These are phyloP conservation scores for Emmonsiellopsis sp. DNA, from an alignment of 2,329 filamentous ascomycete species.

Conservation along the genomic window DNA sequence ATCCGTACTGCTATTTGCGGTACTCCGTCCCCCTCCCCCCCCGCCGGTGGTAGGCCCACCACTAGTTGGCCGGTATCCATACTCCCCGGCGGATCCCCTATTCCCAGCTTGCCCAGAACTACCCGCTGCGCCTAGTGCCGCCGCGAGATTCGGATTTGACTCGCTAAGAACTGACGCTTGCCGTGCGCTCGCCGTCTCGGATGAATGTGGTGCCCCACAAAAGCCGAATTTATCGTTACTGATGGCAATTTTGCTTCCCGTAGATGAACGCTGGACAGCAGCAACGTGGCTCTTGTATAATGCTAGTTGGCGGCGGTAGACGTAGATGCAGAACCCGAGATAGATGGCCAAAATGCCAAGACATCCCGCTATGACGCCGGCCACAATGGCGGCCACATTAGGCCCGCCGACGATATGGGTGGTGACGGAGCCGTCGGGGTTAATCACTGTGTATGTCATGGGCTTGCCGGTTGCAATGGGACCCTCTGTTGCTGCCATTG, in stretches of 20 bases:
- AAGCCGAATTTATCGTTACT: conserved; percentile 7
- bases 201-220: conserved; percentile 10
- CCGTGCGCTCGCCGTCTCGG: conserved; percentile 17
- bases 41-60: conserved; percentile 10
- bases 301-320: conserved; percentile 61
- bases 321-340: conserved; percentile 67
- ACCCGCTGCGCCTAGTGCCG: conserved; percentile 1
- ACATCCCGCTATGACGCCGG: conserved; percentile 56
- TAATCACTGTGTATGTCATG: conserved; percentile 57
- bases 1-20: conserved; percentile 43
- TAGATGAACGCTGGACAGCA: conserved; percentile 50
- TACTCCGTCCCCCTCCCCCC: conserved; percentile 27
- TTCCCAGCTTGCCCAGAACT: conserved; percentile 5
- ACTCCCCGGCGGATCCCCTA: conserved; percentile 8
- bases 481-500: conserved; percentile 54
- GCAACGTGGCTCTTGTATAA: conserved; percentile 64
- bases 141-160: neutral
- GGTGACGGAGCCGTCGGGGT: conserved; percentile 31
- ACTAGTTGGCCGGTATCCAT: conserved; percentile 19
- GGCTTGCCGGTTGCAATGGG: conserved; percentile 63
- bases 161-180: conserved; percentile 1
- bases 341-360: conserved; percentile 59
- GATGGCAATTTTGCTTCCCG: conserved; percentile 29
- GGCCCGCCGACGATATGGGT: conserved; percentile 27
- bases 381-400: conserved; percentile 48